phyloP scores from a whole-genome alignment of 2,329 filamentous ascomycete species.

The Ceratocystis ficicola region DNA sequence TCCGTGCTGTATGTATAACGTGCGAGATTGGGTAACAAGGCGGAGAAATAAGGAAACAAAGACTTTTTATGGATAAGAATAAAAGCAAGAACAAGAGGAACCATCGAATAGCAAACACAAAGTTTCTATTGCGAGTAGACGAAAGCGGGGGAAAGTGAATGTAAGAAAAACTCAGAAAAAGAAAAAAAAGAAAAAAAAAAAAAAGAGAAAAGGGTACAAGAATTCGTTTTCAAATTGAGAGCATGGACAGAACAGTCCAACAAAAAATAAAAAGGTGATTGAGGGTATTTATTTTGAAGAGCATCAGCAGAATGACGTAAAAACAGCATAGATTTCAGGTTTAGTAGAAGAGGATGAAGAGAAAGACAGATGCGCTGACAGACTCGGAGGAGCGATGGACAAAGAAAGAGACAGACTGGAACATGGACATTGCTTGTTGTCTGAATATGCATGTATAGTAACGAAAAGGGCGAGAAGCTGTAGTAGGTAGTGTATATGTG shows the following conservation, averaged over 20 bases:
- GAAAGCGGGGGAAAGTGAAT: neutral
- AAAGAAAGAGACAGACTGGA: neutral
- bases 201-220: neutral
- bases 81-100: neutral
- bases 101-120: neutral
- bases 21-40: neutral
- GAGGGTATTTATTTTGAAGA: constrained; percentile 11
- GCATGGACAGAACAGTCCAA: neutral
- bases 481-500: neutral
- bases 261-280: constrained; percentile 12
- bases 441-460: neutral
- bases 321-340: constrained; percentile 10
- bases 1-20: neutral
- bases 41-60: neutral
- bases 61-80: neutral
- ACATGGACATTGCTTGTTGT: neutral
- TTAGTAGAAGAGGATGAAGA: neutral
- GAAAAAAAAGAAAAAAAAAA: neutral
- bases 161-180: neutral
- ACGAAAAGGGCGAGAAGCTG: neutral
- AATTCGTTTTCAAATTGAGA: constrained; percentile 13
- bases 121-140: neutral
- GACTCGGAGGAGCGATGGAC: neutral
- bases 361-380: neutral
- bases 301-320: neutral